A percentile compares a stretch with the other conserved stretches of the same genome.
These are phyloP conservation scores for Cordyceps farinosa DNA, from an alignment of 2,329 filamentous ascomycete genomes.

Conservation along the genomic window DNA sequence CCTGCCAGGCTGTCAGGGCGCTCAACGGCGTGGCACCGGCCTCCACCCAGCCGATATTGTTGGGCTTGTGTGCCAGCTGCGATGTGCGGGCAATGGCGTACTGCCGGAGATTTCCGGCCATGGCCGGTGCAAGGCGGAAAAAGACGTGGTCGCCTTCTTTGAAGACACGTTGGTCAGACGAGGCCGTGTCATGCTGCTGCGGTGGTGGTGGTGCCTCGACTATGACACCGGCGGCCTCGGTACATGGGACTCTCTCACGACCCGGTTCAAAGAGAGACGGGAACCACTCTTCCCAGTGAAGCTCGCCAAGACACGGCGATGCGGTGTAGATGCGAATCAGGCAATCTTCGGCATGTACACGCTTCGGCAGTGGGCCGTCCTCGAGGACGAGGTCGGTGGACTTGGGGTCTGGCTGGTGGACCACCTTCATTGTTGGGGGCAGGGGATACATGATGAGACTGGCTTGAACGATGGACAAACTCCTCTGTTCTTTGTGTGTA, in stretches of 20 bases:
- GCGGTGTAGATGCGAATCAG: slow-evolving; percentile 34
- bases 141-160: slow-evolving; percentile 34
- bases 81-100: slow-evolving; percentile 29
- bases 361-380: slow-evolving; percentile 24
- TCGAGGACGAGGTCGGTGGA: slow-evolving; percentile 22
- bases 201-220: slow-evolving; percentile 27
- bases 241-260: slow-evolving; percentile 32
- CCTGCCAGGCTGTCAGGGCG: slow-evolving; percentile 37
- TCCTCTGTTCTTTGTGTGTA: too few relatives aligned
- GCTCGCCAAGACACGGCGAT: slow-evolving; percentile 31
- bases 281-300: slow-evolving; percentile 29
- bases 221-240: slow-evolving; percentile 40
- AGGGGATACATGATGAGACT: slow-evolving; percentile 12
- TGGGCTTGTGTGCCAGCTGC: slow-evolving; percentile 31
- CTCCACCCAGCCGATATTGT: slow-evolving; percentile 17
- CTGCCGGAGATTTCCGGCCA: slow-evolving; percentile 31
- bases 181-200: slow-evolving; percentile 8
- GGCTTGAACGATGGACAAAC: background rate
- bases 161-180: slow-evolving; percentile 25
- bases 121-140: slow-evolving; percentile 27
- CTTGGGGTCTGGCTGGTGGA: slow-evolving; percentile 25
- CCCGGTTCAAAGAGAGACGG: slow-evolving; percentile 23
- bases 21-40: slow-evolving; percentile 35
- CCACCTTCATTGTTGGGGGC: slow-evolving; percentile 24
- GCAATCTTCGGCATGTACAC: slow-evolving; percentile 24